Conservation (phyloP, 2,329 filamentous ascomycete genomes). For the Aureobasidium melanogenum region DNA sequence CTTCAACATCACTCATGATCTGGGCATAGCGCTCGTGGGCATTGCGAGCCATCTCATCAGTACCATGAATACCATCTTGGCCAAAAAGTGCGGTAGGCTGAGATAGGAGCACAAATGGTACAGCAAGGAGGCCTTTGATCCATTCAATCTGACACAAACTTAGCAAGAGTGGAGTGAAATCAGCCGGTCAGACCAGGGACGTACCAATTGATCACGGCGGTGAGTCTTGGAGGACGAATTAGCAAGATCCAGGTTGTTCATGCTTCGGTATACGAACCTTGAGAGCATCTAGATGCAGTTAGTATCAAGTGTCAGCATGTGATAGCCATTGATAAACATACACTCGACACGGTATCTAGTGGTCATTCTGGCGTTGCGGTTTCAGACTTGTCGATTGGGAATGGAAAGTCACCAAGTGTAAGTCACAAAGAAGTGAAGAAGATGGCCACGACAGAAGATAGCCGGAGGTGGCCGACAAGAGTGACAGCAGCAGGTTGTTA, state of each 20-base stretch:
- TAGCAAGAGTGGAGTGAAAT: not conserved
- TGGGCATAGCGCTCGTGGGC: conserved; percentile 86
- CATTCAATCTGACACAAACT: conserved; percentile 41
- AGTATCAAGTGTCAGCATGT: conserved; percentile 4
- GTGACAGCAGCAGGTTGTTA: not conserved
- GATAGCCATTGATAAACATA: conserved; percentile 13
- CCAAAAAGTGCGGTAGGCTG: conserved; percentile 85
- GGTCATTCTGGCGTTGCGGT: conserved; percentile 21
- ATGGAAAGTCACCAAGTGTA: not conserved
- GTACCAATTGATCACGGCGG: conserved; percentile 79
- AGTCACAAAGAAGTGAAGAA: not conserved
- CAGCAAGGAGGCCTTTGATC: conserved; percentile 83
- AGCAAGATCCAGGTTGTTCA: not conserved
- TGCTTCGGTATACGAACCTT: conserved; percentile 40
- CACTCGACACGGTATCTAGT: conserved; percentile 32
- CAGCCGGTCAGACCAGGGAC: conserved; percentile 26
- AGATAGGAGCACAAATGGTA: conserved; percentile 93
- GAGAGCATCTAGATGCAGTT: conserved; percentile 46
- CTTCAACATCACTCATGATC: conserved; percentile 89
- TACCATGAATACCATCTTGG: conserved; percentile 50
- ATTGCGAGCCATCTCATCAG: conserved; percentile 65
- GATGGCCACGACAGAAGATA: not conserved
- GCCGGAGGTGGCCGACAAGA: not conserved
- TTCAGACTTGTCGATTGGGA: not conserved
- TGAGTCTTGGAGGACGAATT: conserved; percentile 61